phyloP scores from a whole-genome alignment of 805 yeast species.

The Cyberlindnera suaveolens region DNA sequence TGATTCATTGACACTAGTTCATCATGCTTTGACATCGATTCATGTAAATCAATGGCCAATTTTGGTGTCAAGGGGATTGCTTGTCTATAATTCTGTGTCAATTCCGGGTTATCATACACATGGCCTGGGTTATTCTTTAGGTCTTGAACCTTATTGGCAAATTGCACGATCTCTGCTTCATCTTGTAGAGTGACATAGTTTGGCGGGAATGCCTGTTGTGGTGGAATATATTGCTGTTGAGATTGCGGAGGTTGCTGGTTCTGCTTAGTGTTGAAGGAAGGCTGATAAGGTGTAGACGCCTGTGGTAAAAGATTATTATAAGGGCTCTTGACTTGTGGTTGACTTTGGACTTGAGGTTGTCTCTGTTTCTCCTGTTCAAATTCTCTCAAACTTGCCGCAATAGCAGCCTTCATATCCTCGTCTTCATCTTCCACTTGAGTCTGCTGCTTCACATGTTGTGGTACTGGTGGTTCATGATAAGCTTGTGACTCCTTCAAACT shows the following conservation, averaged over 20 bases:
- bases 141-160: constrained; percentile 58
- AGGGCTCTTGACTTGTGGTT: constrained; percentile 12
- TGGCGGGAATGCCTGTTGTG: constrained; percentile 14
- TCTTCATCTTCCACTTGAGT: constrained; percentile 55
- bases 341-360: constrained; percentile 10
- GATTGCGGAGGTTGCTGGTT: constrained; percentile 14
- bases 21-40: constrained; percentile 57
- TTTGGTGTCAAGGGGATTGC: constrained; percentile 64
- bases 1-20: constrained; percentile 64
- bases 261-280: constrained; percentile 9
- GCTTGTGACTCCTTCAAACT: constrained; percentile 54
- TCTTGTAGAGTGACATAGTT: constrained; percentile 42
- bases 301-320: constrained; percentile 18
- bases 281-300: constrained; percentile 2
- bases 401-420: constrained; percentile 88
- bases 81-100: constrained; percentile 53
- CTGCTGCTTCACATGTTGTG: constrained; percentile 6
- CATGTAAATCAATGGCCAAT: constrained; percentile 51
- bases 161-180: constrained; percentile 62
- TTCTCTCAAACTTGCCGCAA: constrained; percentile 83
- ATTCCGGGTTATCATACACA: constrained; percentile 26
- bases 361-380: constrained; percentile 35
- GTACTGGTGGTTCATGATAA: constrained; percentile 21
- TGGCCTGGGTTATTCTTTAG: constrained; percentile 10
- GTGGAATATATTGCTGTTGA: constrained; percentile 6